Evolutionary conservation across 139 green algal genomes (phyloP), one percentile per base, ranked within the genome.

Genomic region (Protoeuglena noctilucae): DNA sequence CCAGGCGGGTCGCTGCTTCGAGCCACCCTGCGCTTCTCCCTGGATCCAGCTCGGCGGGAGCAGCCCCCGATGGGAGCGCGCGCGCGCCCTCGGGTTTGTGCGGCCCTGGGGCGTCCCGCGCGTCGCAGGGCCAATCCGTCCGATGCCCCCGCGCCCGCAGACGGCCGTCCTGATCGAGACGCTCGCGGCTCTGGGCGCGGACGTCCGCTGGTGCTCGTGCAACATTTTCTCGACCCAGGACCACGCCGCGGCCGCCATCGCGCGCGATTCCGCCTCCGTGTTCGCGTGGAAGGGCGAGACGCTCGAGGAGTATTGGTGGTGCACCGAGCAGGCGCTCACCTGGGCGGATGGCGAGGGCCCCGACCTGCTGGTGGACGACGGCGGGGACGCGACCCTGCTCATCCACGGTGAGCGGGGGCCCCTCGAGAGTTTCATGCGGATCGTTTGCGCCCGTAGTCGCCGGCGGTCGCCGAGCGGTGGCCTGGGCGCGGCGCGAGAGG

Each of bases 271-370:
- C 6, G 84, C 80, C 18, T 70, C 87, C 16, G 85, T 95, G 22
- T 99, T 99, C 53, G 92, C 92, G 63, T 99, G 92, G 92, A 97
- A 98, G 82, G 90, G 90, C 51, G 90, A 98, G 91, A 96, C 90
- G 18, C 78, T 98, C 63, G 82, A 94, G 83, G 91, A 98, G 81
- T 98, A 98, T 85, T 98, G 92, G 92, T 99, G 92, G 92, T 99
- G 92, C 87, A 99, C 92, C 3, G 80, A 96, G 75, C 72, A 82
- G 76, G 68, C 70, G 51, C 78, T 99, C 49, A 81, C 76, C 58
- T 99, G 92, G 92, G 72, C 74, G 39, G 77, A 76, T 48, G 73
- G 67, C 56, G 72, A 82, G 40, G 86, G 86, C 54, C 65, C 82
- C 52, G 81, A 98, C 73, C 80, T 99, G 62, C 83, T 99, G 50